phyloP scores from a whole-genome alignment of 768 basidiomycete genomes.

The Clitopilus passeckerianus region DNA sequence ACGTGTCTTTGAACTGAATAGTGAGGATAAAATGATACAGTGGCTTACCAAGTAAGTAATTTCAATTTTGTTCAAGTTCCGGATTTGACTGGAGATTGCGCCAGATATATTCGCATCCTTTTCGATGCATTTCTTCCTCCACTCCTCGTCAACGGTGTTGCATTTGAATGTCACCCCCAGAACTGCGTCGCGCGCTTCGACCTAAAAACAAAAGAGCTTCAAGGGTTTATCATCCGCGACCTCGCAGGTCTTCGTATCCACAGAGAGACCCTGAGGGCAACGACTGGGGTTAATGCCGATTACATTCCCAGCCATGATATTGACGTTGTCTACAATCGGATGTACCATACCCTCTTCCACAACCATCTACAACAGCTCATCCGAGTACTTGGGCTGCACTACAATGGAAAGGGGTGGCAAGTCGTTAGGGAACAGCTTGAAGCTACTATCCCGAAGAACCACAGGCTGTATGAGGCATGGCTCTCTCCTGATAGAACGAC shows the following conservation, averaged over 20 bases:
- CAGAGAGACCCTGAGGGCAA: constrained; percentile 38
- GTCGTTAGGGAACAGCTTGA: constrained; percentile 41
- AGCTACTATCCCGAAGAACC: constrained; percentile 37
- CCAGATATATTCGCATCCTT: constrained; percentile 43
- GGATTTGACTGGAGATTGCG: constrained; percentile 1
- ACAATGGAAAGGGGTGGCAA: constrained; percentile 49
- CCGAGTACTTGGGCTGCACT: constrained; percentile 51
- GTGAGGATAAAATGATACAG: constrained; percentile 40
- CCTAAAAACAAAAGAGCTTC: constrained; percentile 39
- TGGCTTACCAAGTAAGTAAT: constrained; percentile 48
- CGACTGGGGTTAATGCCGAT: constrained; percentile 46
- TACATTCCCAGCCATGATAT: constrained; percentile 42
- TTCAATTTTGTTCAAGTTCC: background rate
- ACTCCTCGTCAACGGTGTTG: constrained; percentile 49
- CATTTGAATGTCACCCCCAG: constrained; percentile 57
- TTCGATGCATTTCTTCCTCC: constrained; percentile 54
- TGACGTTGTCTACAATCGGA: constrained; percentile 51
- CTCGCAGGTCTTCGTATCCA: constrained; percentile 55
- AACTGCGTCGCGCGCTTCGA: constrained; percentile 55
- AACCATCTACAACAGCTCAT: constrained; percentile 58
- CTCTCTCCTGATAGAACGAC: constrained; percentile 41
- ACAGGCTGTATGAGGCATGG: constrained; percentile 45
- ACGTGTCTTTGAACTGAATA: constrained; percentile 45
- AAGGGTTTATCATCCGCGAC: constrained; percentile 53
- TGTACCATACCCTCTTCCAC: constrained; percentile 56